Evolutionary conservation across 805 yeast genomes (phyloP).

Genomic region (Kluyveromyces starmeri): DNA sequence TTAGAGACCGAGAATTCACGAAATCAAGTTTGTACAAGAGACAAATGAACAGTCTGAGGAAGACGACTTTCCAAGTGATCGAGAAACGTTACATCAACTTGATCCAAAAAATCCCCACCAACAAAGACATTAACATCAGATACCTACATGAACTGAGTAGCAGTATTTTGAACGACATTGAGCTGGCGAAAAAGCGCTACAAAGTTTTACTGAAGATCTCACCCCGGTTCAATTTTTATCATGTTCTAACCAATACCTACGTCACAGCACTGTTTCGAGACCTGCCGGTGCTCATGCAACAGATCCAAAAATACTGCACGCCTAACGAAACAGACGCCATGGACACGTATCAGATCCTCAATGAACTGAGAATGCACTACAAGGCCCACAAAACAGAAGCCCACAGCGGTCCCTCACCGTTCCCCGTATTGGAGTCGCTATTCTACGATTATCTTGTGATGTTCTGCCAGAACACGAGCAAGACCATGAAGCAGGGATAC

Average conservation of each 20-base stretch:
- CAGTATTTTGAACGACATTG: constrained; percentile 39
- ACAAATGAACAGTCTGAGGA: constrained; percentile 35
- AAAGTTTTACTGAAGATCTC: constrained; percentile 34
- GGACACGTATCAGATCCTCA: constrained; percentile 44
- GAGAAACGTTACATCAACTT: constrained; percentile 37
- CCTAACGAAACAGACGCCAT: constrained; percentile 47
- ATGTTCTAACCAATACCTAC: constrained; percentile 36
- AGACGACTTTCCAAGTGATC: constrained; percentile 32
- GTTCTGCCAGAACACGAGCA: constrained; percentile 37
- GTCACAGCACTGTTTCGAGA: constrained; percentile 48
- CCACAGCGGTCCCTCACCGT: constrained; percentile 20
- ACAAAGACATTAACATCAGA: constrained; percentile 40
- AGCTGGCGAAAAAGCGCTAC: constrained; percentile 48
- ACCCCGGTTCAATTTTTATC: background rate
- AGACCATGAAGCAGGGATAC: constrained; percentile 40
- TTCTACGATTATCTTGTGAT: constrained; percentile 40
- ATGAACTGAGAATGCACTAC: constrained; percentile 44
- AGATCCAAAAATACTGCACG: constrained; percentile 35
- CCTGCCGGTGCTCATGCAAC: constrained; percentile 40
- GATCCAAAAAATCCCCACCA: constrained; percentile 48
- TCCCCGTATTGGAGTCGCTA: constrained; percentile 45
- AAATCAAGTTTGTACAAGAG: constrained; percentile 33
- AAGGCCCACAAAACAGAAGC: constrained; percentile 33
- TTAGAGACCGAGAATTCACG: constrained; percentile 23
- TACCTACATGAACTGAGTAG: constrained; percentile 54